Percentiles rank a stretch among this genome's conserved stretches.
phyloP scores from a whole-genome alignment of 1,139 yeast genomes.

The Saccharomyces hybrid region DNA sequence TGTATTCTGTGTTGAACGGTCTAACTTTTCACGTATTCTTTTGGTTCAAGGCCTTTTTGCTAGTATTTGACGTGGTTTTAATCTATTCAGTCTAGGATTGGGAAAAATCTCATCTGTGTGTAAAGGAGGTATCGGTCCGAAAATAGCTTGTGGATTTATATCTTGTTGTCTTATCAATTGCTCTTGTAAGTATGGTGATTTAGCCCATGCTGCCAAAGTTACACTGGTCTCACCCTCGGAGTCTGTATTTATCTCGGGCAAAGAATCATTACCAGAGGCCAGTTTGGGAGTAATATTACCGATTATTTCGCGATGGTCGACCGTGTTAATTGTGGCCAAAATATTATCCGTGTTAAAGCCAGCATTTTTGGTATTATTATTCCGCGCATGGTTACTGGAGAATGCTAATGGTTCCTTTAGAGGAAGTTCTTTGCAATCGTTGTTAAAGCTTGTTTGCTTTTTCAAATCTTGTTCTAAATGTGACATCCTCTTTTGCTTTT shows the following conservation, averaged over 20 bases:
- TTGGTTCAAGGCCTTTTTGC: slow-evolving; percentile 23
- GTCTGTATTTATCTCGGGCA: slow-evolving; percentile 32
- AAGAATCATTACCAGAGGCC: slow-evolving; percentile 14
- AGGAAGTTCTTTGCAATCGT: slow-evolving; percentile 12
- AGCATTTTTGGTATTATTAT: slow-evolving; percentile 3
- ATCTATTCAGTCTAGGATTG: slow-evolving; percentile 37
- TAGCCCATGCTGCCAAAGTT: slow-evolving; percentile 30
- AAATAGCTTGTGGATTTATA: slow-evolving; percentile 63
- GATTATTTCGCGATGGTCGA: slow-evolving; percentile 26
- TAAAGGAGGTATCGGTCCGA: slow-evolving; percentile 70
- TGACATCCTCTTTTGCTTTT: slow-evolving; percentile 24
- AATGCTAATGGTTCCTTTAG: background rate
- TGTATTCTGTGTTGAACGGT: background rate
- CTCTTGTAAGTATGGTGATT: slow-evolving; percentile 23
- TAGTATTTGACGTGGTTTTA: slow-evolving; percentile 55
- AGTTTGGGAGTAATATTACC: slow-evolving; percentile 11
- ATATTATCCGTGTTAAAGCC: slow-evolving; percentile 3
- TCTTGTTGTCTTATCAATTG: slow-evolving; percentile 48
- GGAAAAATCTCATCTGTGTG: slow-evolving; percentile 65
- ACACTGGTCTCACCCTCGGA: slow-evolving; percentile 25
- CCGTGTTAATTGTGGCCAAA: slow-evolving; percentile 19
- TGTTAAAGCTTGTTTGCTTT: slow-evolving; percentile 19
- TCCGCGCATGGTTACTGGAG: background rate
- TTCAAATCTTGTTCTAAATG: slow-evolving; percentile 24
- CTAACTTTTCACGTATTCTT: background rate